Evolutionary conservation across 2,329 filamentous ascomycete species (phyloP).

Genomic region (Lecanicillium sp.): DNA sequence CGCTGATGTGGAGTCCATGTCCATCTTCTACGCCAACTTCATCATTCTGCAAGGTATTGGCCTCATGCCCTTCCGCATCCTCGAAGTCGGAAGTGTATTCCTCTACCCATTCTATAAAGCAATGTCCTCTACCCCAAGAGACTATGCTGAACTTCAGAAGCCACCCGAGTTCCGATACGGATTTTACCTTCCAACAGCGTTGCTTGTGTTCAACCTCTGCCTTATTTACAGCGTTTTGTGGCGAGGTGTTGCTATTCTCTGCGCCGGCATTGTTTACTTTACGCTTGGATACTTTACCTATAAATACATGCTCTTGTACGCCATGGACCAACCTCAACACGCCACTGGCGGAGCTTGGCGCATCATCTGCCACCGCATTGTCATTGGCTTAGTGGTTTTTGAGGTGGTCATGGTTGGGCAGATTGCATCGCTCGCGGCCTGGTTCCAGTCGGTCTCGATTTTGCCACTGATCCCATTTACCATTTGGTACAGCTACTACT

Average conservation of each 20-base stretch:
- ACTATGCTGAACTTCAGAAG: slow-evolving; percentile 73
- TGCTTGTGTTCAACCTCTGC: slow-evolving; percentile 91
- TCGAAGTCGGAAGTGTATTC: slow-evolving; percentile 80
- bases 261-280: slow-evolving; percentile 80
- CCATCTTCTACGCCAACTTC: slow-evolving; percentile 86
- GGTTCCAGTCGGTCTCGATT: slow-evolving; percentile 64
- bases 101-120: slow-evolving; percentile 76
- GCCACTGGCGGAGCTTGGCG: slow-evolving; percentile 91
- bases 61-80: slow-evolving; percentile 81
- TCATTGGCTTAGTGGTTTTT: slow-evolving; percentile 80
- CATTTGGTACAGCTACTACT: slow-evolving; percentile 84
- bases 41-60: slow-evolving; percentile 92
- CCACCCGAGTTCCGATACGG: slow-evolving; percentile 91
- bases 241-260: slow-evolving; percentile 70
- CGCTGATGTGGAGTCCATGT: slow-evolving; percentile 62
- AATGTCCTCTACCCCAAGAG: slow-evolving; percentile 78
- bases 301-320: slow-evolving; percentile 96
- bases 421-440: slow-evolving; percentile 66
- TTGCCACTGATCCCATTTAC: slow-evolving; percentile 72
- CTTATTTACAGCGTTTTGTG: slow-evolving; percentile 87
- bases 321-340: slow-evolving; percentile 95
- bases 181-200: slow-evolving; percentile 86
- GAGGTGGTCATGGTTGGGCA: slow-evolving; percentile 87
- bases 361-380: slow-evolving; percentile 89
- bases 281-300: slow-evolving; percentile 79